A percentile compares a stretch with the other conserved stretches of the same genome.
These are phyloP conservation scores for Tolypocladium sp. DNA, from an alignment of 2,329 filamentous ascomycete species.

Conservation along the genomic window DNA sequence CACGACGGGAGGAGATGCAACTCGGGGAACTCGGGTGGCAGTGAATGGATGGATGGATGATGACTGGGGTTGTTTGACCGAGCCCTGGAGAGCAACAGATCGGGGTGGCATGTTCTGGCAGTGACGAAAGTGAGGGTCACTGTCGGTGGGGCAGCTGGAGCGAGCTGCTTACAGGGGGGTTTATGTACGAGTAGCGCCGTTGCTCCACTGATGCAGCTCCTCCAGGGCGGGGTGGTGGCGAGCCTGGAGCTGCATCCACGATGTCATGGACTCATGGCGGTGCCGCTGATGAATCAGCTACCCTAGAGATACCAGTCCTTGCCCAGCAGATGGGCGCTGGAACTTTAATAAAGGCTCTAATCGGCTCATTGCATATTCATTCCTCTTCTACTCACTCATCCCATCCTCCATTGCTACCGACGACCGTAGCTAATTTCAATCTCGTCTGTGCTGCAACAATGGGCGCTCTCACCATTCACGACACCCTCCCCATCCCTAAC, in stretches of 20 bases:
- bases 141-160: neutral
- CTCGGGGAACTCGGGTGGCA: neutral
- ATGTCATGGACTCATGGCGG: too few relatives aligned
- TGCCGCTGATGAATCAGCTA: neutral
- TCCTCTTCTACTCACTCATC: neutral
- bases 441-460: neutral
- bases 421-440: too few relatives aligned
- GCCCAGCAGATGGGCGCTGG: too few relatives aligned
- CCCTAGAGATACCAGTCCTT: too few relatives aligned
- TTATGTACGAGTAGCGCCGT: too few relatives aligned
- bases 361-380: neutral
- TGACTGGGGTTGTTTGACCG: neutral
- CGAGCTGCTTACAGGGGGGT: neutral
- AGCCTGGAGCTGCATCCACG: too few relatives aligned
- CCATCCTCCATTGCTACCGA: neutral
- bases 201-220: neutral
- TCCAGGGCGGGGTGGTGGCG: too few relatives aligned
- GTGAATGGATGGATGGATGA: neutral
- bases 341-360: neutral
- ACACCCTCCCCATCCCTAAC: slow-evolving; percentile 12
- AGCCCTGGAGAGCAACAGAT: neutral
- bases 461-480: slow-evolving; percentile 5
- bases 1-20: neutral
- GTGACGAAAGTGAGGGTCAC: neutral
- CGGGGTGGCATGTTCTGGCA: neutral